A percentile compares a stretch with the other conserved stretches of the same genome.
These are phyloP conservation scores for Atkinsonella hypoxylon DNA, from an alignment of 2,329 filamentous ascomycete genomes.

Conservation along the genomic window DNA sequence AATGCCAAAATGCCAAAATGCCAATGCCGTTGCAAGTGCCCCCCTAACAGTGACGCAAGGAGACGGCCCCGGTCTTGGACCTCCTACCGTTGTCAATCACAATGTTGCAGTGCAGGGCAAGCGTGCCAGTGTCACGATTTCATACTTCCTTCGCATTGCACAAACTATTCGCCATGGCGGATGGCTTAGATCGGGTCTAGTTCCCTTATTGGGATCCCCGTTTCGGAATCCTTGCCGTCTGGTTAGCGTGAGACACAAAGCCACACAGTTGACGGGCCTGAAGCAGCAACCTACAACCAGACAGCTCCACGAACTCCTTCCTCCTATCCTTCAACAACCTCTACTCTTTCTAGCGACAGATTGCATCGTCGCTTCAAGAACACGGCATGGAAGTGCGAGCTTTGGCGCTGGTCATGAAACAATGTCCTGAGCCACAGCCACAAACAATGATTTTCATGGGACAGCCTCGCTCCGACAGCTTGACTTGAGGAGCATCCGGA, in stretches of 20 bases:
- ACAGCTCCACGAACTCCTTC: no score
- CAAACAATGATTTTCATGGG: no score
- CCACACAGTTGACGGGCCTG: not conserved
- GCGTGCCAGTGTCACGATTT: not conserved
- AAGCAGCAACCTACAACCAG: no score
- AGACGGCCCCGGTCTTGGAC: not conserved
- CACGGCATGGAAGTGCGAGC: not conserved
- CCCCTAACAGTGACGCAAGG: not conserved
- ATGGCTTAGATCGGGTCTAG: not conserved
- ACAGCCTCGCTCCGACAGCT: no score
- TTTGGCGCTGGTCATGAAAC: not conserved
- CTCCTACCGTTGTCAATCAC: not conserved
- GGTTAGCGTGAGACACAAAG: not conserved
- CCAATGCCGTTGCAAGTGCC: no score
- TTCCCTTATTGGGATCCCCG: not conserved
- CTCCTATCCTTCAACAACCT: not conserved
- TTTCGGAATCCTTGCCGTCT: not conserved
- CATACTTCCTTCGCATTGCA: not conserved
- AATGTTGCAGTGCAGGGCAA: not conserved
- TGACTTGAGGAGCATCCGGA: no score
- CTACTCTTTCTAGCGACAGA: not conserved
- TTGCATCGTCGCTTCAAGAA: not conserved
- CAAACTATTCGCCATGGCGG: not conserved
- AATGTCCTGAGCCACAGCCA: no score
- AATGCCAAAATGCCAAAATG: no score